Conservation (phyloP, 345 rosid genomes). For the Citrus sinensis region DNA sequence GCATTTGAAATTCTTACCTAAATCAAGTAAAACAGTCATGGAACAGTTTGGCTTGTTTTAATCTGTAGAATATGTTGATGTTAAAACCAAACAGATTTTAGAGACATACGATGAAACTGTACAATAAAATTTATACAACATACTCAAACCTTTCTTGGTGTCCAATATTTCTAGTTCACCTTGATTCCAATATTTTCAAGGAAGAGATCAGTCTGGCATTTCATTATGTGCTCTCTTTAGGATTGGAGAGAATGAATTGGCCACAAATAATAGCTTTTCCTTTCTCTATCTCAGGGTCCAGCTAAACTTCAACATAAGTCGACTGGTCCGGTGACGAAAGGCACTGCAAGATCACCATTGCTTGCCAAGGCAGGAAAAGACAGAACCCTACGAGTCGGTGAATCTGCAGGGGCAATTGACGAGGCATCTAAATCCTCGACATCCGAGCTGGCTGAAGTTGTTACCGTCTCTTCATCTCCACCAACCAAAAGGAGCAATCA, state of each 20-base stretch:
- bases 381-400: constrained; percentile 10
- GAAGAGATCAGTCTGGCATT: background rate
- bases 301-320: constrained; percentile 20
- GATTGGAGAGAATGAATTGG: background rate
- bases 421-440: constrained; percentile 13
- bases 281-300: constrained; percentile 26
- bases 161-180: background rate
- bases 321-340: constrained; percentile 23
- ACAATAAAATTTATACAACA: background rate
- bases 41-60: background rate
- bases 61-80: background rate
- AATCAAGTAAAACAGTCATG: background rate
- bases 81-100: background rate
- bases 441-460: constrained; percentile 19
- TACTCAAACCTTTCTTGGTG: background rate
- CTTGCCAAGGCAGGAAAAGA: constrained; percentile 26
- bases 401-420: background rate
- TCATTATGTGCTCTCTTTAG: background rate
- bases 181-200: background rate
- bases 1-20: background rate
- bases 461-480: constrained; percentile 12
- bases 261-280: background rate
- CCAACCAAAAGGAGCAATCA: constrained; percentile 5
- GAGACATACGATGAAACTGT: background rate
- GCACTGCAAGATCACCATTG: constrained; percentile 17